Percentiles rank a stretch among this genome's conserved stretches.
phyloP scores from a whole-genome alignment of 2,329 filamentous ascomycete genomes.

The Colletotrichum incanum region DNA sequence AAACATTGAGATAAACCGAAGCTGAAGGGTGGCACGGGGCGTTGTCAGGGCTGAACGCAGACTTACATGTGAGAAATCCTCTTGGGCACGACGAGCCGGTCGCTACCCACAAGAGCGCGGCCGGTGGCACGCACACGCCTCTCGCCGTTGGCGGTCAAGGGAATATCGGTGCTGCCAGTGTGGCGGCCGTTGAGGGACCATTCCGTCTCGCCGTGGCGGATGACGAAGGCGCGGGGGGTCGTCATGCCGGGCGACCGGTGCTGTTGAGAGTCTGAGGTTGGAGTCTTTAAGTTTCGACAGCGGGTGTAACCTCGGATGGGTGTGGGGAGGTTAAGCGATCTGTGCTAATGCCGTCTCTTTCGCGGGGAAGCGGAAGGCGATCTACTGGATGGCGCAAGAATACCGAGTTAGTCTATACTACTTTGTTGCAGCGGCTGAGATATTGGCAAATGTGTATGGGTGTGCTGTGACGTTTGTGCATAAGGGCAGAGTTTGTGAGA shows the following conservation, averaged over 20 bases:
- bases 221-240: constrained; percentile 83
- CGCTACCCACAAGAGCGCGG: constrained; percentile 85
- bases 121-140: constrained; percentile 84
- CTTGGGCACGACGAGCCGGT: constrained; percentile 86
- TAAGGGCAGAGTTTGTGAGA: neutral
- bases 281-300: constrained; percentile 7
- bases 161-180: constrained; percentile 89
- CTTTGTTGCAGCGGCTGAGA: constrained; percentile 1
- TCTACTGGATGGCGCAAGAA: constrained; percentile 16
- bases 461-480: constrained; percentile 15
- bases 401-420: neutral
- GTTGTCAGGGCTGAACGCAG: neutral
- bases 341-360: constrained; percentile 2
- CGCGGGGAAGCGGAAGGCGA: neutral
- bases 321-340: constrained; percentile 25
- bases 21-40: neutral
- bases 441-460: neutral
- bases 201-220: constrained; percentile 95
- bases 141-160: constrained; percentile 86
- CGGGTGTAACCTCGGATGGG: constrained; percentile 21
- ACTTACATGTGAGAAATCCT: constrained; percentile 87
- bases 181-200: constrained; percentile 92
- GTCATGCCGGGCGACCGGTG: constrained; percentile 27
- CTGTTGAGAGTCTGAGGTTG: neutral
- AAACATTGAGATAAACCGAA: neutral